Base-by-base conservation (phyloP, 495 filamentous ascomycete species). In the Penicillium soppii region DNA sequence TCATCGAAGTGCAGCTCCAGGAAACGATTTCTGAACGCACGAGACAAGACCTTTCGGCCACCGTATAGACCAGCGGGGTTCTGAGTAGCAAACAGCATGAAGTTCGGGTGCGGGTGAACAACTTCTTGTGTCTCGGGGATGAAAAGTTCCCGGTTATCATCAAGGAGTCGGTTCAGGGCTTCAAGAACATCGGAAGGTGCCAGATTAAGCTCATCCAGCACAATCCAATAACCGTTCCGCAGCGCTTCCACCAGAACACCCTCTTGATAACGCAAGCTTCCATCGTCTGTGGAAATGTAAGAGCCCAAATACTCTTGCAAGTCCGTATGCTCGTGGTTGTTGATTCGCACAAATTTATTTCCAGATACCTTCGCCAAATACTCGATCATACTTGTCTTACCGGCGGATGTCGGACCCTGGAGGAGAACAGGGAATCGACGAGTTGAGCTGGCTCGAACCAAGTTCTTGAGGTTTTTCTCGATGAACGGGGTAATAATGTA, bases 341-440 rank as follows among this genome's bases (percentile, higher is more conserved):
- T 99, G 74, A 99, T 97, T 48, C 95, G 84, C 30, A 99, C 90
- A 57, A 97, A 97, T 60, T 90, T 92, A 60, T 99, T 95, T 2
- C 95, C 95, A 21, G 90, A 96, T 39, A 89, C 87, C 64, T 94
- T 94, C 5, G 95, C 95, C 23, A 99, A 80, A 64, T 96, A 96
- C 66, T 97, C 92, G 44, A 99, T 92, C 95, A 99, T 97, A 64
- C 92, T 96, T 0, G 95, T 99, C 69, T 99, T 99, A 47, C 95
- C 95, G 26, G 91, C 85, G 30, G 94, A 97, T 0, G 95, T 99
- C 19, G 95, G 95, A 5, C 95, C 95, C 63, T 99, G 95, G 15
- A 99, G 83, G n/a, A 99, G 74, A 36, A 99, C 88, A 10, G 95
- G 95, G 66, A 95, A 97, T 47, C 87, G 83, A 26, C 91, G 81